phyloP scores from a whole-genome alignment of 2,329 filamentous ascomycete genomes.

The Pseudopyrenochaeta lycopersici region DNA sequence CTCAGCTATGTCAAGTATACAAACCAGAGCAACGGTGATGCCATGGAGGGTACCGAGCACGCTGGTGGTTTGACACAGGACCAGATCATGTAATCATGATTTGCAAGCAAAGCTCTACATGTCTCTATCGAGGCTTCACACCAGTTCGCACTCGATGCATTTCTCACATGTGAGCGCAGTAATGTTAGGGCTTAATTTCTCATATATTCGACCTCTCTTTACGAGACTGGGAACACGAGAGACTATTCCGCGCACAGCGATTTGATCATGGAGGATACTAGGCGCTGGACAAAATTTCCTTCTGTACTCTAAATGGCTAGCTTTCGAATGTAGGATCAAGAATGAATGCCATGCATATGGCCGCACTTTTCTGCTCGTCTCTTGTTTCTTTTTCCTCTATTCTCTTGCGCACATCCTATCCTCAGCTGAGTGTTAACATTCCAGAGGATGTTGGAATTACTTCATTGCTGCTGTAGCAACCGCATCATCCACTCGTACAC shows the following conservation, averaged over 20 bases:
- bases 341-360: slow-evolving; percentile 6
- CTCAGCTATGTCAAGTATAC: slow-evolving; percentile 94
- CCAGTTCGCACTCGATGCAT: slow-evolving; percentile 6
- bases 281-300: slow-evolving; percentile 40
- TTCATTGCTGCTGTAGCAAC: slow-evolving; percentile 31
- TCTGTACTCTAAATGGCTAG: slow-evolving; percentile 47
- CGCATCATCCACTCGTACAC: slow-evolving; percentile 89
- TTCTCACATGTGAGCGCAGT: slow-evolving; percentile 12
- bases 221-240: slow-evolving; percentile 25
- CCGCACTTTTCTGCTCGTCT: not conserved
- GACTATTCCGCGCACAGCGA: slow-evolving; percentile 19
- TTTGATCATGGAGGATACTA: slow-evolving; percentile 16
- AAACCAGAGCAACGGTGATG: slow-evolving; percentile 68
- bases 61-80: slow-evolving; percentile 85
- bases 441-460: not conserved
- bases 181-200: slow-evolving; percentile 23
- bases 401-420: not conserved
- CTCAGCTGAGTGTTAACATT: not conserved
- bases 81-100: slow-evolving; percentile 82
- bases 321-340: slow-evolving; percentile 15
- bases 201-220: slow-evolving; percentile 24
- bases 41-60: slow-evolving; percentile 83
- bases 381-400: not conserved
- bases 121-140: slow-evolving; percentile 3
- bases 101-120: slow-evolving; percentile 1